Percentiles rank a stretch among this genome's conserved stretches.
Conservation (phyloP, 2,329 filamentous ascomycete species). For the Colletotrichum sp. region DNA sequence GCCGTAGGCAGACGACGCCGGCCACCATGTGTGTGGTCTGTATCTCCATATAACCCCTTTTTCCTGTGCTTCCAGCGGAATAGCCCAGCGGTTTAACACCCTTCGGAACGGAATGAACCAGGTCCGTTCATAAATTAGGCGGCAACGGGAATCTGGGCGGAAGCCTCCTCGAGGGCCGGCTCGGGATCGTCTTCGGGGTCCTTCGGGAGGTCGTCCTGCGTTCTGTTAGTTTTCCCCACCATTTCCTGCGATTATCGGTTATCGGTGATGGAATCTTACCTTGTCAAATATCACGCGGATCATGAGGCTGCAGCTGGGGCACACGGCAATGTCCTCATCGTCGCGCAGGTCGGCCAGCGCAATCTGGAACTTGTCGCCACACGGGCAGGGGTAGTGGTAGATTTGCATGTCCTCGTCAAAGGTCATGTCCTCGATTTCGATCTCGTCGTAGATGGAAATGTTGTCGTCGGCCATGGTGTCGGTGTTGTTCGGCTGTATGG, state of each 20-base stretch:
- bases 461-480: conserved; percentile 67
- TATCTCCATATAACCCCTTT: not conserved
- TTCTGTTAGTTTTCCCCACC: not conserved
- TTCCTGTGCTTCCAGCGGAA: not conserved
- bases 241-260: no score
- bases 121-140: conserved; percentile 32
- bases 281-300: conserved; percentile 92
- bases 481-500: not conserved
- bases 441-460: conserved; percentile 89
- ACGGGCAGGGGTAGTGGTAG: conserved; percentile 96
- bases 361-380: conserved; percentile 96
- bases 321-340: conserved; percentile 93
- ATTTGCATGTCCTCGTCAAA: conserved; percentile 83
- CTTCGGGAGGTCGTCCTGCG: conserved; percentile 50
- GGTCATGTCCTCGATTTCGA: conserved; percentile 99
- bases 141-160: conserved; percentile 42
- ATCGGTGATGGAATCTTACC: conserved; percentile 46
- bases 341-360: conserved; percentile 83
- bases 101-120: not conserved
- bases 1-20: not conserved
- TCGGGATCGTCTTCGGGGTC: conserved; percentile 34
- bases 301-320: conserved; percentile 96
- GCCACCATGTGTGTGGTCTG: not conserved
- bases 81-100: not conserved
- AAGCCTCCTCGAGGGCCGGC: conserved; percentile 32